phyloP scores from a whole-genome alignment of 2,329 filamentous ascomycete genomes.

The Fusarium sp. region DNA sequence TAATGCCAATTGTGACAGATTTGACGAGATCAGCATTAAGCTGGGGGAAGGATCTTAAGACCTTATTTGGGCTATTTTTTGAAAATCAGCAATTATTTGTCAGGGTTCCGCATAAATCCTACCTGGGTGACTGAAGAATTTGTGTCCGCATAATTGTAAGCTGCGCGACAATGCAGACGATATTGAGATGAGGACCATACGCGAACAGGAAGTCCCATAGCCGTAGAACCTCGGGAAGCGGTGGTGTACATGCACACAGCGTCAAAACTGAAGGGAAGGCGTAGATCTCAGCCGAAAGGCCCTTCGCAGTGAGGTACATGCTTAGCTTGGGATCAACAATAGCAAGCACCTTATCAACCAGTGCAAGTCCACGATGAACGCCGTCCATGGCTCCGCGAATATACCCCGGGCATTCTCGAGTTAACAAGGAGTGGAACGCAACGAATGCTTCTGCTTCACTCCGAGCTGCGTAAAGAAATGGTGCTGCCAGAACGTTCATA shows the following conservation, averaged over 20 bases:
- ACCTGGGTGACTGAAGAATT: conserved; percentile 87
- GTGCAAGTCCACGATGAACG: conserved; percentile 87
- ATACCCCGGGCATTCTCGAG: conserved; percentile 89
- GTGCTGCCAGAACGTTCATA: conserved; percentile 97
- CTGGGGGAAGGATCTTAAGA: conserved; percentile 86
- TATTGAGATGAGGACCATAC: conserved; percentile 93
- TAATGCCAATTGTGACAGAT: conserved; percentile 83
- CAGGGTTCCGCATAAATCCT: conserved; percentile 30
- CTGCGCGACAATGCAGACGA: conserved; percentile 96
- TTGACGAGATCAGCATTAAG: conserved; percentile 87
- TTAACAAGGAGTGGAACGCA: conserved; percentile 88
- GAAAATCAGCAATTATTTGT: conserved; percentile 34
- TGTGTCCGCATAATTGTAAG: conserved; percentile 87
- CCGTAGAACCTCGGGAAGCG: conserved; percentile 88
- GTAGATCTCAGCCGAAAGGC: conserved; percentile 92
- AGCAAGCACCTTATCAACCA: conserved; percentile 91
- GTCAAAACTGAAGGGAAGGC: conserved; percentile 96
- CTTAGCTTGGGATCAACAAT: conserved; percentile 92
- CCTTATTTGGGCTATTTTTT: conserved; percentile 82
- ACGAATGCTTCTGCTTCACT: conserved; percentile 96
- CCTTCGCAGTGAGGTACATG: conserved; percentile 83
- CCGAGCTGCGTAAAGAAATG: conserved; percentile 92
- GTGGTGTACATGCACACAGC: conserved; percentile 93
- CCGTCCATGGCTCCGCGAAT: conserved; percentile 97
- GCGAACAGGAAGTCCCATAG: conserved; percentile 98